These are phyloP conservation scores for Crithidia expoeki DNA, from an alignment of 208 protist species.

Conservation along the genomic window DNA sequence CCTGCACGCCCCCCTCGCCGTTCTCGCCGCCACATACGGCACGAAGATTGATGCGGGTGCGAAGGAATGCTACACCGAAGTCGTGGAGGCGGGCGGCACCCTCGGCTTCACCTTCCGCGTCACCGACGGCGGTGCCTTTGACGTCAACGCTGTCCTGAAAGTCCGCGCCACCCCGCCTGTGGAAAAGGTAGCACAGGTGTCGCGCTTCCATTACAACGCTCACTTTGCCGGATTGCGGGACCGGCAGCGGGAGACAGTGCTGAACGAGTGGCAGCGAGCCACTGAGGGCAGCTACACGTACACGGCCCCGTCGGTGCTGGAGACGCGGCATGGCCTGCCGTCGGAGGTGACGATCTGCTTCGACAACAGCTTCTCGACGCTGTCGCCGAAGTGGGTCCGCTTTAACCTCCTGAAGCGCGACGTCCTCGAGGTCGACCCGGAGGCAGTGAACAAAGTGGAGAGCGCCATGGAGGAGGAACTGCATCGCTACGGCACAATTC, in stretches of 20 bases:
- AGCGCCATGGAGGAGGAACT: conserved; percentile 56
- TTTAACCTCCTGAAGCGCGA: conserved; percentile 66
- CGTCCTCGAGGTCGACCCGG: conserved; percentile 51
- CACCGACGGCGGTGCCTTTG: conserved; percentile 72
- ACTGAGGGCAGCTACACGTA: conserved; percentile 69
- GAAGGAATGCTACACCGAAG: conserved; percentile 71
- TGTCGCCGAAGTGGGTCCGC: conserved; percentile 72
- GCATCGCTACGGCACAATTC: conserved; percentile 52
- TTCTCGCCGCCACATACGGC: conserved; percentile 34
- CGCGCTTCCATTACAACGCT: conserved; percentile 55
- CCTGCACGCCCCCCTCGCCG: conserved; percentile 3
- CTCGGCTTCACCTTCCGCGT: conserved; percentile 75
- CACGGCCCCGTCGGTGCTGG: conserved; percentile 50
- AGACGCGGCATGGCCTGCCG: conserved; percentile 67
- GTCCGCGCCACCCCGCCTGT: conserved; percentile 45
- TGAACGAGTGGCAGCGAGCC: conserved; percentile 61
- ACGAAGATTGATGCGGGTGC: conserved; percentile 55
- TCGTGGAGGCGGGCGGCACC: conserved; percentile 58
- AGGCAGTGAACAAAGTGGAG: conserved; percentile 49
- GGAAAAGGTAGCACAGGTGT: conserved; percentile 30
- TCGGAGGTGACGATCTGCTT: conserved; percentile 71
- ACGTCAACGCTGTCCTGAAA: conserved; percentile 62
- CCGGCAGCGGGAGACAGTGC: conserved; percentile 30
- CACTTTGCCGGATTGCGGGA: conserved; percentile 39
- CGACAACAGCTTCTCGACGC: conserved; percentile 64